Conservation (phyloP, 2,329 filamentous ascomycete genomes). For the Scedosporium dehoogii region DNA sequence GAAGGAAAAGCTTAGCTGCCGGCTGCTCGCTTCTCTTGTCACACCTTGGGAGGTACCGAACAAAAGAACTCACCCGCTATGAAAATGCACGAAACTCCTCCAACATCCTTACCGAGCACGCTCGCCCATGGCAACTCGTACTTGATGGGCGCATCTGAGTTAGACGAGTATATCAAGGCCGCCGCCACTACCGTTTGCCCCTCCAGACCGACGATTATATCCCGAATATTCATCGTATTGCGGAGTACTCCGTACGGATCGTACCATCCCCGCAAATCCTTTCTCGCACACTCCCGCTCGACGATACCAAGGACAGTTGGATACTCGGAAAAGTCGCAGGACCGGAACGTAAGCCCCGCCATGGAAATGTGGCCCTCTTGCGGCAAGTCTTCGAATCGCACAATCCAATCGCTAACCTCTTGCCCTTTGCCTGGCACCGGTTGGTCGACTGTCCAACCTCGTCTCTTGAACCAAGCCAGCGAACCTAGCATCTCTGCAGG, state of each 20-base stretch:
- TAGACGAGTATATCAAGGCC: slow-evolving; percentile 43
- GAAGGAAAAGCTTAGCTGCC: neutral
- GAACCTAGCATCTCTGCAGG: slow-evolving; percentile 28
- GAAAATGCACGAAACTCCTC: slow-evolving; percentile 52
- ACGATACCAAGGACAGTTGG: slow-evolving; percentile 38
- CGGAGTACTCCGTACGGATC: slow-evolving; percentile 46
- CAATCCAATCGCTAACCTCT: slow-evolving; percentile 42
- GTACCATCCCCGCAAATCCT: slow-evolving; percentile 45
- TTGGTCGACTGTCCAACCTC: slow-evolving; percentile 41
- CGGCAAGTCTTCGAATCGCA: slow-evolving; percentile 40
- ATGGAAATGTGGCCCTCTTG: slow-evolving; percentile 25
- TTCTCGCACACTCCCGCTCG: slow-evolving; percentile 33
- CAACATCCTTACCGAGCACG: slow-evolving; percentile 38
- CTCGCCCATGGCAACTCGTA: slow-evolving; percentile 47
- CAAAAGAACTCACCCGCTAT: slow-evolving; percentile 36
- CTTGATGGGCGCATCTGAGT: slow-evolving; percentile 32
- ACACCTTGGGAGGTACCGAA: neutral
- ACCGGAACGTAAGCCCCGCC: slow-evolving; percentile 31
- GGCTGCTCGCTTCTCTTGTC: neutral
- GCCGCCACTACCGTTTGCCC: slow-evolving; percentile 38
- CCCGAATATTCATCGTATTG: slow-evolving; percentile 35
- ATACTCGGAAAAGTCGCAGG: slow-evolving; percentile 36
- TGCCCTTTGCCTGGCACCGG: slow-evolving; percentile 35
- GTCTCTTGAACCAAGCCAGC: slow-evolving; percentile 42
- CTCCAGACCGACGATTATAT: slow-evolving; percentile 45